Evolutionary conservation across 495 filamentous ascomycete genomes (phyloP).

Genomic region (Choiromyces venosus): DNA sequence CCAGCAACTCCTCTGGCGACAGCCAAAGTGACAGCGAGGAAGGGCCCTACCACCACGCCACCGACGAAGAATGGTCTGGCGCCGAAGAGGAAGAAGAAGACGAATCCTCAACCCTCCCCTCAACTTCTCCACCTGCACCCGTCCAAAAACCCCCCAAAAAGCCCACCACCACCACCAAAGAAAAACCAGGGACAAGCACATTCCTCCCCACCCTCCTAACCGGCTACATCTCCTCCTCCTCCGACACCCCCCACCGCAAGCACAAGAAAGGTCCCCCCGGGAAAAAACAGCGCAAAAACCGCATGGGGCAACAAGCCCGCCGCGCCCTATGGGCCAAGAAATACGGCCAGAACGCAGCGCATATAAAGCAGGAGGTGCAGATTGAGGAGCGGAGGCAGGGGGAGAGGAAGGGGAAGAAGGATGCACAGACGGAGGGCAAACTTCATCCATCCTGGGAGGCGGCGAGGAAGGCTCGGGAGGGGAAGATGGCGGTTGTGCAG

Average conservation of each 20-base stretch:
- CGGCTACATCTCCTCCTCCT: slow-evolving; percentile 68
- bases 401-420: slow-evolving; percentile 44
- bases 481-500: slow-evolving; percentile 57
- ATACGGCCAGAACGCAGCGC: slow-evolving; percentile 69
- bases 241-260: slow-evolving; percentile 44
- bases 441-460: slow-evolving; percentile 95
- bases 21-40: slow-evolving; percentile 46
- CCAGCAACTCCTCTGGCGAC: slow-evolving; percentile 48
- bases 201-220: slow-evolving; percentile 87
- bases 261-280: slow-evolving; percentile 29
- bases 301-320: slow-evolving; percentile 80
- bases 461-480: slow-evolving; percentile 74
- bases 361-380: slow-evolving; percentile 53
- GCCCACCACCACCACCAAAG: slow-evolving; percentile 25
- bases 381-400: slow-evolving; percentile 45
- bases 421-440: slow-evolving; percentile 45
- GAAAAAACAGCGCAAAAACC: slow-evolving; percentile 60
- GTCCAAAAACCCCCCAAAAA: slow-evolving; percentile 19
- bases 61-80: slow-evolving; percentile 45
- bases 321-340: slow-evolving; percentile 90
- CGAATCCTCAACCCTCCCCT: slow-evolving; percentile 20
- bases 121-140: too few relatives aligned
- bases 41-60: slow-evolving; percentile 36
- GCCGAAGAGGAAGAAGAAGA: slow-evolving; percentile 44
- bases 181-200: slow-evolving; percentile 51